phyloP scores from a whole-genome alignment of 345 rosid genomes.

The Eutrema yunnanense region DNA sequence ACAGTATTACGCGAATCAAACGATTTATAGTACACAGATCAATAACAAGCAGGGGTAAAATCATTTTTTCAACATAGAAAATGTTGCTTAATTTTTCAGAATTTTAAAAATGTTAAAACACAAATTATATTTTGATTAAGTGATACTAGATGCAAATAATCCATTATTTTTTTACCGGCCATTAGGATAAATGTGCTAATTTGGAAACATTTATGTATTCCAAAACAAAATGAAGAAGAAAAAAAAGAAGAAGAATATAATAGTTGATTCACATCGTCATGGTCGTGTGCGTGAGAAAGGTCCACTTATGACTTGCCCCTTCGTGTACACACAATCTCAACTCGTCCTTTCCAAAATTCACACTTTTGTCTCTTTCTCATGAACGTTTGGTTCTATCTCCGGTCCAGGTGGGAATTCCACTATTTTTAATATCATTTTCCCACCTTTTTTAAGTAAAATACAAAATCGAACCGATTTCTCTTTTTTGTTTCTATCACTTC shows the following conservation, averaged over 20 bases:
- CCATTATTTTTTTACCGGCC: slow-evolving; percentile 2
- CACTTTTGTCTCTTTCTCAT: slow-evolving; percentile 16
- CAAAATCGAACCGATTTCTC: background rate
- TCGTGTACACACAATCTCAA: slow-evolving; percentile 15
- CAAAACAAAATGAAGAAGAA: background rate
- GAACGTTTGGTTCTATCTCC: slow-evolving; percentile 12
- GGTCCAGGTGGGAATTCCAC: slow-evolving; percentile 13
- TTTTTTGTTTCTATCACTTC: background rate
- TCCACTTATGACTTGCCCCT: slow-evolving; percentile 23
- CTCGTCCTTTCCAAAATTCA: slow-evolving; percentile 10
- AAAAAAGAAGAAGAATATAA: background rate
- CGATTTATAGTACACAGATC: too few relatives aligned
- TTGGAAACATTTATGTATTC: slow-evolving; percentile 7
- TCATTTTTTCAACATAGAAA: too few relatives aligned
- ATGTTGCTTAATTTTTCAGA: too few relatives aligned
- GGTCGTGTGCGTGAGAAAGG: slow-evolving; percentile 14
- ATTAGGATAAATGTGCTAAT: slow-evolving; percentile 6
- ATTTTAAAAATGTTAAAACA: too few relatives aligned
- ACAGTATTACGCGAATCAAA: too few relatives aligned
- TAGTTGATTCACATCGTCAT: background rate
- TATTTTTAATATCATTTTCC: background rate
- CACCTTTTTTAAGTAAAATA: background rate
- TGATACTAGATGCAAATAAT: too few relatives aligned
- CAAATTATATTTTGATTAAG: too few relatives aligned
- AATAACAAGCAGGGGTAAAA: too few relatives aligned